Percentiles rank a stretch among this genome's conserved stretches.
These are phyloP conservation scores for Pseudocercospora crystallina DNA, from an alignment of 2,329 filamentous ascomycete genomes.

Conservation along the genomic window DNA sequence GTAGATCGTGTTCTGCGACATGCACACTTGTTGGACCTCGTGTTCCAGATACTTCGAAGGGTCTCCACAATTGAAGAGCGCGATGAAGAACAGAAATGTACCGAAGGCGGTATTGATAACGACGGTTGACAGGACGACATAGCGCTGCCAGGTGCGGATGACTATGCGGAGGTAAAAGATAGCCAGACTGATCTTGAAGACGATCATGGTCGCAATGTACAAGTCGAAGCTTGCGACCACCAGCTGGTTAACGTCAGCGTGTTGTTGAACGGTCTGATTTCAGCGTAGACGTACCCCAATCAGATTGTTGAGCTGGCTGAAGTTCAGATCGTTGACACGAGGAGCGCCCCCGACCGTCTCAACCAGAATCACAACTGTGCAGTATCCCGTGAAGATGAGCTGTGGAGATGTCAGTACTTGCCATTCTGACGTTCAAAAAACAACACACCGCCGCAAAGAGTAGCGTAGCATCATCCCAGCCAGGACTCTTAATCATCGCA, in stretches of 20 bases:
- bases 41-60: slow-evolving; percentile 24
- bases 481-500: slow-evolving; percentile 40
- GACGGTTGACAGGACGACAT: slow-evolving; percentile 29
- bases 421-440: neutral
- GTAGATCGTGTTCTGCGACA: slow-evolving; percentile 16
- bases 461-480: slow-evolving; percentile 47
- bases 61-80: slow-evolving; percentile 35
- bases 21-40: slow-evolving; percentile 23
- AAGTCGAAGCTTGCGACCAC: slow-evolving; percentile 36
- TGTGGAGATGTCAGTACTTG: slow-evolving; percentile 10
- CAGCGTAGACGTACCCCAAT: slow-evolving; percentile 5
- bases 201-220: slow-evolving; percentile 42
- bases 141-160: slow-evolving; percentile 39
- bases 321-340: slow-evolving; percentile 4
- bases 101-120: slow-evolving; percentile 36
- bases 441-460: slow-evolving; percentile 39
- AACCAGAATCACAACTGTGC: slow-evolving; percentile 15
- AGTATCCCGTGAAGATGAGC: slow-evolving; percentile 21
- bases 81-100: slow-evolving; percentile 34
- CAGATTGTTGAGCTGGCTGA: slow-evolving; percentile 3
- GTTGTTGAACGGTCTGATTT: neutral
- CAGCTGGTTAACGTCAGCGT: slow-evolving; percentile 22
- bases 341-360: slow-evolving; percentile 14
- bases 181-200: slow-evolving; percentile 46
- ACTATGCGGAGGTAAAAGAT: slow-evolving; percentile 48